These are phyloP conservation scores for Aspergillus sclerotioniger DNA, from an alignment of 495 filamentous ascomycete genomes.

Conservation along the genomic window DNA sequence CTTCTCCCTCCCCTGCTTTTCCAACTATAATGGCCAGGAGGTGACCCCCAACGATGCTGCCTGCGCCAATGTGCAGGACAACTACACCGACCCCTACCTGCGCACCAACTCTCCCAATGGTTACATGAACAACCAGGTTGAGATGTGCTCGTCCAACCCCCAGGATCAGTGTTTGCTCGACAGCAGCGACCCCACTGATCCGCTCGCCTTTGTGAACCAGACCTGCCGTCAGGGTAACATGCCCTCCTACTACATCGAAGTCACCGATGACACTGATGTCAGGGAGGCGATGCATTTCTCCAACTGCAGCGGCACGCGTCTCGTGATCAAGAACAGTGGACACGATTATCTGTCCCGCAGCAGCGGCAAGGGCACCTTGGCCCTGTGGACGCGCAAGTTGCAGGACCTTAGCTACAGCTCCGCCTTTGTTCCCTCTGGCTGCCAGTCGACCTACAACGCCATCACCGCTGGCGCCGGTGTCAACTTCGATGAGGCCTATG, in stretches of 20 bases:
- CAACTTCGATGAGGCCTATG: conserved; percentile 45
- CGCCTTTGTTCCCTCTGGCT: conserved; percentile 15
- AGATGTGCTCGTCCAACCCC: conserved; percentile 37
- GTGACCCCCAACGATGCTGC: conserved; percentile 22
- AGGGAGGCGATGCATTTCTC: conserved; percentile 18
- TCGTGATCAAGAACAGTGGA: conserved; percentile 58
- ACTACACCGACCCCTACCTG: conserved; percentile 29
- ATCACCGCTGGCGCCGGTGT: conserved; percentile 54
- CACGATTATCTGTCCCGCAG: conserved; percentile 52
- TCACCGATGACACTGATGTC: conserved; percentile 15
- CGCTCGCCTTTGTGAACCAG: conserved; percentile 15
- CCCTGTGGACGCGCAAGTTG: conserved; percentile 54
- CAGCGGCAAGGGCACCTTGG: conserved; percentile 47
- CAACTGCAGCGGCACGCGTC: conserved; percentile 13
- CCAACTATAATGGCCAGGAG: conserved; percentile 30
- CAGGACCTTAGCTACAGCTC: conserved; percentile 26
- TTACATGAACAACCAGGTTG: conserved; percentile 39
- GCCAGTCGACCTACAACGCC: conserved; percentile 31
- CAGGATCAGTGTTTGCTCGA: conserved; percentile 38
- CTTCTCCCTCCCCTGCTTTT: conserved; percentile 25
- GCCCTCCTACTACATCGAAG: conserved; percentile 21
- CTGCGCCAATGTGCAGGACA: conserved; percentile 30
- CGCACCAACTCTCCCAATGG: conserved; percentile 29
- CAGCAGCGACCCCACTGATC: conserved; percentile 23
- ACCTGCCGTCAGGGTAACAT: conserved; percentile 23